Evolutionary conservation across 441 rosid genomes (phyloP).

Genomic region (Populus tomentosa): DNA sequence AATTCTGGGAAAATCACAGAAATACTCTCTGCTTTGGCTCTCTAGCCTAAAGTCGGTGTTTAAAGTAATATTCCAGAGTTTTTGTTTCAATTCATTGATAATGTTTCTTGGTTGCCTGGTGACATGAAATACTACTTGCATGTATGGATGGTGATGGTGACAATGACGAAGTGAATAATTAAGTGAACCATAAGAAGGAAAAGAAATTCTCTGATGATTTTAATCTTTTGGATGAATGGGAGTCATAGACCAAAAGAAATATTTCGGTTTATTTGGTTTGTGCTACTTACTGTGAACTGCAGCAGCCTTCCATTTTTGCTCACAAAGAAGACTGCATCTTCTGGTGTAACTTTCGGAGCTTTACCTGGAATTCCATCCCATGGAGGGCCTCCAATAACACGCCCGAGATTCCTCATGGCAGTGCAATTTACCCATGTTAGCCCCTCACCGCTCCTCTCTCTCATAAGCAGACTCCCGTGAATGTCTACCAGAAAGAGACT

Average conservation of each 20-base stretch:
- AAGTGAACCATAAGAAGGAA: not conserved
- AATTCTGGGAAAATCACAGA: not conserved
- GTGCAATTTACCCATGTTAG: slow-evolving; percentile 63
- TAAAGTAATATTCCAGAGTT: not conserved
- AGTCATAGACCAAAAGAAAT: not conserved
- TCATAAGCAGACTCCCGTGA: slow-evolving; percentile 47
- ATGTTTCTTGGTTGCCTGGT: no score
- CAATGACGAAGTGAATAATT: not conserved
- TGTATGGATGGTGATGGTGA: not conserved
- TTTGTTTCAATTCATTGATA: not conserved
- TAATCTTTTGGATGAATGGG: not conserved
- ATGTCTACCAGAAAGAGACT: slow-evolving; percentile 52
- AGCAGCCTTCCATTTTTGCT: slow-evolving; percentile 58
- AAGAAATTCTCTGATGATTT: not conserved
- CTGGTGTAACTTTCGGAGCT: slow-evolving; percentile 41
- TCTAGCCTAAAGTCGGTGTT: not conserved
- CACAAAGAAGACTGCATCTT: slow-evolving; percentile 64
- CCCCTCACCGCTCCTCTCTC: slow-evolving; percentile 48
- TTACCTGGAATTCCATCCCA: slow-evolving; percentile 58
- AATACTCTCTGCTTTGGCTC: not conserved
- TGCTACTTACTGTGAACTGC: slow-evolving; percentile 58
- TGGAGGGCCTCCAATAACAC: slow-evolving; percentile 57
- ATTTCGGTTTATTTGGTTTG: no score
- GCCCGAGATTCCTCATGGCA: slow-evolving; percentile 52
- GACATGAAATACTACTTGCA: not conserved